Evolutionary conservation across 108 stramenopile genomes (phyloP), one percentile per base, ranked within the genome.

Genomic region (Skeletonema marinoi): DNA sequence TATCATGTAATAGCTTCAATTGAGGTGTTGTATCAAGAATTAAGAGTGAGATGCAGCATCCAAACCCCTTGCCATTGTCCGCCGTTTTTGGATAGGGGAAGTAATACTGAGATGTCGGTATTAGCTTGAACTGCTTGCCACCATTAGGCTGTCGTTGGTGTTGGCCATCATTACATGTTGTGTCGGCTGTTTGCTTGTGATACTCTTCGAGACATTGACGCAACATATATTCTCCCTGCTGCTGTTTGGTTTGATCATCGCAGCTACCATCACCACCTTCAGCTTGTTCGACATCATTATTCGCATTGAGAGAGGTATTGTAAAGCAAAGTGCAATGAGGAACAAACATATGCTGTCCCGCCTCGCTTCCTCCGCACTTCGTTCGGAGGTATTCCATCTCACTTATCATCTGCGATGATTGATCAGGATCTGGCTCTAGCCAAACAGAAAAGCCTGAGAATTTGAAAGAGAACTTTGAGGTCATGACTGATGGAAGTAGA

Each of bases 241-340:
- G 29, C 19, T 50, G 65, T 68, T 39, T 44, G 1, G 12, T 30
- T 70, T 5, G 29, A 31, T 46, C 33, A 35, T 25, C 36, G 3
- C 35, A 14, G 41, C 32, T 48, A n/a, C n/a, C n/a, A 60, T 35
- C 21, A 42, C 64, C 44, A 39, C 29, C 42, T 13, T 54, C 51
- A 32, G 32, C 7, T 32, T 46, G 19, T 8, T 58, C 46, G 58
- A 0, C 68, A 32, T 13, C 54, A 65, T 8, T 9, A 25, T 12
- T 59, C 62, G 14, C 9, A 41, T 59, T 38, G 1, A 80, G 33
- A 9, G 66, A 68, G 6, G 80, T 69, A 46, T 85, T 85, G 31
- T 85, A 85, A 4, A 85, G 80, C 65, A 85, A 44, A 1, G 84
- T 85, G 54, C 78, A 85, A 73, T 85, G 84, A 21, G 84, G 84